Base-by-base conservation (phyloP, 208 protist genomes). In the Crithidia sp. region DNA sequence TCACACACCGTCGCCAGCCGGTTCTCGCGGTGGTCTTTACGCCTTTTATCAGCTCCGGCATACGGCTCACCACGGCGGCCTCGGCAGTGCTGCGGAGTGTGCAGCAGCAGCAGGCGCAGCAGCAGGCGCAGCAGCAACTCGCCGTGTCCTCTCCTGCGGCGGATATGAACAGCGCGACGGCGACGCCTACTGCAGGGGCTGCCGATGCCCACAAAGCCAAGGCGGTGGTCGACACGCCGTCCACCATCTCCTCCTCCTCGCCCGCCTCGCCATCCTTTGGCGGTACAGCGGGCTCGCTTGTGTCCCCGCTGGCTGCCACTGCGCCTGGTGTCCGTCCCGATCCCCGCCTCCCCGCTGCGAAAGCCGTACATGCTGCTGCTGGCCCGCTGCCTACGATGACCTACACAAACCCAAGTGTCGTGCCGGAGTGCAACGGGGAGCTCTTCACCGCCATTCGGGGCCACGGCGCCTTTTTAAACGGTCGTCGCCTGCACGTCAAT, bases 381-480 rank as follows among this genome's bases (percentile, higher is more conserved):
- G 4, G 37, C 37, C 10, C 72, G 36, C 43, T 54, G 43, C 43
- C 55, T 54, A 7, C 16, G 17, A 63, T 59, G 37, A 63, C 56
- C 41, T 49, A 53, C 58, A 53, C 66, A 36, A 67, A 39, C 55
- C 54, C 57, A 41, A 56, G 71, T 45, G 59, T 58, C 36, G 52
- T 81, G 52, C 63, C 71, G 55, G 65, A 88, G 70, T 78, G 76
- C 66, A 52, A 71, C 37, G 86, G 86, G 4, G 91, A 96, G 67
- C 66, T 94, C 62, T 94, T 86, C 74, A 89, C 84, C 13, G 91
- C 87, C 14, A 84, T 94, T 53, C 74, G 79, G n/a, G 89, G 88
- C 10, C 61, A 81, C 43, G 91, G 91, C 0, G 60, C 67, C 16
- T 96, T 81, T 54, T 44, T 85, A 7, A 96, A 96, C 64, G 91